Base-by-base conservation (phyloP, 1,284 basidiomycete genomes). In the Ceratobasidium sp. region DNA sequence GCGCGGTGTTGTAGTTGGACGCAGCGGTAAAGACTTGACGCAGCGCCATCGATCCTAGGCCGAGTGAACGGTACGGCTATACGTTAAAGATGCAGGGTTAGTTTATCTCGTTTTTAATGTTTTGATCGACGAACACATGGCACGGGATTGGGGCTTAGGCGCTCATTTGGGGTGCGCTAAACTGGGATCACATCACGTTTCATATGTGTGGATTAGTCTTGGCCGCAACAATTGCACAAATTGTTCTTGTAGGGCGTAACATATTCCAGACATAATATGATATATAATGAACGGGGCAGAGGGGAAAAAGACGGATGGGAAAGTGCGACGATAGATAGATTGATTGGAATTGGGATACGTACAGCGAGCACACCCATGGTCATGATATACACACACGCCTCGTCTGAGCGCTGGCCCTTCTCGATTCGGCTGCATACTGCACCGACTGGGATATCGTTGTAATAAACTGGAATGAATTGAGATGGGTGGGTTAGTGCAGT, bases 301-400 rank as follows among this genome's bases (percentile, higher is more conserved):
- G 72, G 70, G 75, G 55, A 71, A 78, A 23, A n/a, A 28, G 46
- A 61, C 33, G 55, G 55, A 79, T 71, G 33, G 33, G 33, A 33
- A 33, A 33, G 1, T 33, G 33, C 33, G 33, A 4, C 4, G 33
- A 33, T 33, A 33, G 33, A 33, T 33, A 33, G 33, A 33, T 33
- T 2, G 33, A 33, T 33, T 33, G 33, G 33, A 33, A 33, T 33
- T 33, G 33, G 80, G 80, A 78, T 76, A 86, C 92, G 85, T 85
- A 95, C 94, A 75, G 93, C 94, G 77, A 95, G 89, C 80, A 95
- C 86, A 55, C 93, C 94, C 91, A 95, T 92, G 75, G 94, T 95
- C 92, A 94, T 94, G 81, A 95, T 87, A 85, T 95, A 95, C 81
- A 95, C 84, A 75, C 88, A 87, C 56, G 86, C 86, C 82, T 88